A percentile compares a stretch with the other conserved stretches of the same genome.
Conservation (phyloP, 805 yeast species). For the Candida silvicultrix region DNA sequence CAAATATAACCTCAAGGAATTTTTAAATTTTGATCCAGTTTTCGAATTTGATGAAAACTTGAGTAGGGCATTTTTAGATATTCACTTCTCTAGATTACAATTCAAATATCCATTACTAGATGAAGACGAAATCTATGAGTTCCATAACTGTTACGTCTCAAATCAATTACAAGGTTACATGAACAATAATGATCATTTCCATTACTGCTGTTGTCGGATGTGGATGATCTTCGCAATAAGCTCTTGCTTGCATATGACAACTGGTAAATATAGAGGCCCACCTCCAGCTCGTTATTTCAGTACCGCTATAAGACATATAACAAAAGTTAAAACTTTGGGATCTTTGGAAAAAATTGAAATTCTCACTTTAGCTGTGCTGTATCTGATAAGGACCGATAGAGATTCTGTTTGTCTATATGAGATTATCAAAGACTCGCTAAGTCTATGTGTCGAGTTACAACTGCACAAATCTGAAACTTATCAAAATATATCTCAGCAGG, state of each 20-base stretch:
- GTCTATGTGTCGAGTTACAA: slow-evolving; percentile 31
- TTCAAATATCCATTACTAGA: slow-evolving; percentile 51
- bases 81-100: slow-evolving; percentile 50
- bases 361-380: slow-evolving; percentile 43
- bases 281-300: slow-evolving; percentile 51
- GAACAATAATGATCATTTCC: slow-evolving; percentile 37
- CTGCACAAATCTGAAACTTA: slow-evolving; percentile 33
- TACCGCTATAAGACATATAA: slow-evolving; percentile 51
- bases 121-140: slow-evolving; percentile 43
- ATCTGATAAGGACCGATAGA: slow-evolving; percentile 53
- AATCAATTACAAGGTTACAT: slow-evolving; percentile 26
- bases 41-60: slow-evolving; percentile 43
- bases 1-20: slow-evolving; percentile 41
- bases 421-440: slow-evolving; percentile 47
- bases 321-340: slow-evolving; percentile 35
- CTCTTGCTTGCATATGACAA: slow-evolving; percentile 45
- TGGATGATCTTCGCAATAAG: slow-evolving; percentile 48
- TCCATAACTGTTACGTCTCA: slow-evolving; percentile 43
- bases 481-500: slow-evolving; percentile 18
- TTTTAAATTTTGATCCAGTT: slow-evolving; percentile 41
- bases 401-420: slow-evolving; percentile 50
- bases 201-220: slow-evolving; percentile 49
- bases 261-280: slow-evolving; percentile 50
- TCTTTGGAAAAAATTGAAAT: slow-evolving; percentile 46
- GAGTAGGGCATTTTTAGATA: slow-evolving; percentile 44